Evolutionary conservation across 1,284 basidiomycete genomes (phyloP).

Genomic region (Sanghuangporus baumii): DNA sequence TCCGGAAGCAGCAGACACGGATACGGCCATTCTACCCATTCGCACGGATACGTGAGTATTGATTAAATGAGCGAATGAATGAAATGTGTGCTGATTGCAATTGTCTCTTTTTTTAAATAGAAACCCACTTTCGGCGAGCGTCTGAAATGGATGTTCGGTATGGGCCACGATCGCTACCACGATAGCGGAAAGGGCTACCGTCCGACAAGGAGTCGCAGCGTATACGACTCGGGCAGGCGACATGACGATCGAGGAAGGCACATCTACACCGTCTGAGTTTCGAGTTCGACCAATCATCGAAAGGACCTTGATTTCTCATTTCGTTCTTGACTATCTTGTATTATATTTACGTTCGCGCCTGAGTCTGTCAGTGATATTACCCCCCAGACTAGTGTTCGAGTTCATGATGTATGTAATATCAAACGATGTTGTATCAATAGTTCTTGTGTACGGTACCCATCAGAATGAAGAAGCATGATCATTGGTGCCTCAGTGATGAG

Average conservation of each 20-base stretch:
- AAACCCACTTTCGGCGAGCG: conserved; percentile 16
- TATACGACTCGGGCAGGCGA: conserved; percentile 6
- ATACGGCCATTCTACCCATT: not conserved
- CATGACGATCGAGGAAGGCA: conserved; percentile 15
- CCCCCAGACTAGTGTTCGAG: not conserved
- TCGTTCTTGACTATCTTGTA: not conserved
- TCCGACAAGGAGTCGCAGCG: not conserved
- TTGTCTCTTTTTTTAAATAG: not conserved
- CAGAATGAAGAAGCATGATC: not conserved
- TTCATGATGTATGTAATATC: not conserved
- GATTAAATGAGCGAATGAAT: not conserved
- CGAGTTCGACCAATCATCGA: not conserved
- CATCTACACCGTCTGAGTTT: conserved; percentile 16
- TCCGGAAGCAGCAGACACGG: not conserved
- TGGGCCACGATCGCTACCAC: conserved; percentile 7
- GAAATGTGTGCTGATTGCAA: not conserved
- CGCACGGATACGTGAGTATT: not conserved
- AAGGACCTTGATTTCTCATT: not conserved
- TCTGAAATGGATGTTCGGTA: conserved; percentile 16
- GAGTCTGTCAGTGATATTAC: not conserved
- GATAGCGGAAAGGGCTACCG: conserved; percentile 7
- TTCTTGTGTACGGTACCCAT: not conserved
- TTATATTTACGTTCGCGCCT: not conserved
- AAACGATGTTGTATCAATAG: not conserved
- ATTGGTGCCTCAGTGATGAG: not conserved